Base-by-base conservation (phyloP, 208 protist species). In the Trypanosomatidae sp. region DNA sequence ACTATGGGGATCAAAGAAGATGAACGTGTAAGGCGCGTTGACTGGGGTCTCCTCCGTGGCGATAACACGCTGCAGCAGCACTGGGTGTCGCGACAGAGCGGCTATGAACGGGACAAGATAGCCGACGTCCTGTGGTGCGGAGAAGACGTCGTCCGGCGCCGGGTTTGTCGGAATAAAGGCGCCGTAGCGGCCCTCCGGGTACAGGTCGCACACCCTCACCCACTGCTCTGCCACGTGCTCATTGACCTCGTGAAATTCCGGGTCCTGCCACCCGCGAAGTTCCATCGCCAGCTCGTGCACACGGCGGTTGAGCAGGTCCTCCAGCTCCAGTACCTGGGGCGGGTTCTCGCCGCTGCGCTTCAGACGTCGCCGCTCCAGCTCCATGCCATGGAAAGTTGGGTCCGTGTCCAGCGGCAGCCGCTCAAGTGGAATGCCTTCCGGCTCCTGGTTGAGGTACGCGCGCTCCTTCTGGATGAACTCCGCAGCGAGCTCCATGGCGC, bases 1-100 rank as follows among this genome's bases (percentile, higher is more conserved):
- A 80, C 88, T 93, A 78, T 92, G 79, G 41, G 87, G 85, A 71
- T 96, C 90, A 65, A 92, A 95, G 76, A 96, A 96, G 53, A 86
- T 74, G 59, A 95, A 97, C 17, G 85, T 89, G 78, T 94, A 97
- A 30, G 86, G 88, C 39, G 78, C 74, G 71, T 91, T 90, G 19
- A 91, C 77, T 25, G 88, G 88, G 44, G 84, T 75, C 58, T 72
- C 78, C 66, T 87, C 85, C 17, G 81, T 88, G 4, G 75, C 87
- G 22, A 97, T 80, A 49, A 97, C 71, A 39, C 85, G 90, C 71
- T 89, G 79, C 58, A 97, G 74, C 58, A 95, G 79, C 28, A 88
- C 77, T 4, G 89, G 88, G 66, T 92, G 76, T 6, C 83, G 80
- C 44, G 83, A 74, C 6, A 96, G 78, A 9, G 90, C 92, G 43